phyloP scores from a whole-genome alignment of 257 asterid genomes.

The Echites panduratus region DNA sequence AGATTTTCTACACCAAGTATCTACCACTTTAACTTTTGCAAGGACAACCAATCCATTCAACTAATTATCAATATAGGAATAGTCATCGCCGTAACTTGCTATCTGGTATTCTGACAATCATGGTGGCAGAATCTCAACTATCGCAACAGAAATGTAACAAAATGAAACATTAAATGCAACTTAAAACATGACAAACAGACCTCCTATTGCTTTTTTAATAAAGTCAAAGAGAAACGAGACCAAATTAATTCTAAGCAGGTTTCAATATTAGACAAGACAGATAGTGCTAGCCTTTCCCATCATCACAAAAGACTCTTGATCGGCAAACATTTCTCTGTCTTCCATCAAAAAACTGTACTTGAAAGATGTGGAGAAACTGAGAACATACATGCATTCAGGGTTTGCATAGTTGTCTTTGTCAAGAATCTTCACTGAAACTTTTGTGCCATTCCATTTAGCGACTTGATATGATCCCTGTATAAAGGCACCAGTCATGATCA shows the following conservation, averaged over 20 bases:
- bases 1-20: background rate
- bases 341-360: background rate
- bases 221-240: background rate
- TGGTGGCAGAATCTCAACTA: background rate
- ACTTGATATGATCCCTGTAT: conserved; percentile 92
- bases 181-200: background rate
- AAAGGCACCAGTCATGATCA: conserved; percentile 9
- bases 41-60: background rate
- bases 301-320: background rate
- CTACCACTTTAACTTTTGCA: background rate
- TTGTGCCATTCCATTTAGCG: conserved; percentile 98
- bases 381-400: conserved; percentile 67
- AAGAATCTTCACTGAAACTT: conserved; percentile 93
- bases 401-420: conserved; percentile 77
- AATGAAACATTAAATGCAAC: background rate
- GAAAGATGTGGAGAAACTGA: conserved; percentile 14
- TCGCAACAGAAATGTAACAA: background rate
- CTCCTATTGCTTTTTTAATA: background rate
- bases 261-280: background rate
- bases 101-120: background rate
- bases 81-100: background rate
- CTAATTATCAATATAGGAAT: background rate
- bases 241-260: background rate
- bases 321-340: background rate
- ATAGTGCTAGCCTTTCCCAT: background rate